phyloP scores from a whole-genome alignment of 495 filamentous ascomycete species.

The Aspergillus diversus region DNA sequence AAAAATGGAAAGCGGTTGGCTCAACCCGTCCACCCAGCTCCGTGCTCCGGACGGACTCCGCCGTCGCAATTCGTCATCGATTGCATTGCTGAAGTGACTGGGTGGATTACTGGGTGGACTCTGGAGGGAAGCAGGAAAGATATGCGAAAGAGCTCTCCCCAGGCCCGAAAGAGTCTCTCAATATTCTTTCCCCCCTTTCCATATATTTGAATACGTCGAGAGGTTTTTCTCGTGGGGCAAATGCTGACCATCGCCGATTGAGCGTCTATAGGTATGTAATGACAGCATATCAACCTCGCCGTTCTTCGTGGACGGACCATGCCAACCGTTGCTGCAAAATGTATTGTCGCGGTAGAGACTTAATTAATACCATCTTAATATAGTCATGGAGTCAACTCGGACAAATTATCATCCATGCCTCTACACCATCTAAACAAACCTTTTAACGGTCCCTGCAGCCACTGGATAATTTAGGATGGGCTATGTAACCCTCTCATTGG shows the following conservation, averaged over 20 bases:
- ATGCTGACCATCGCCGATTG: not conserved
- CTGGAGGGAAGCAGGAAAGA: not conserved
- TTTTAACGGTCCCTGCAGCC: not conserved
- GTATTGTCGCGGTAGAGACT: too few species aligned
- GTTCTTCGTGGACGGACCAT: too few species aligned
- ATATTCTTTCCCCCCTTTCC: not conserved
- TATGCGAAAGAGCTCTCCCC: not conserved
- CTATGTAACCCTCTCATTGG: not conserved
- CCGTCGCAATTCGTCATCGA: not conserved
- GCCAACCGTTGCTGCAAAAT: too few species aligned
- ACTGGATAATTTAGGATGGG: not conserved
- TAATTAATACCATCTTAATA: not conserved
- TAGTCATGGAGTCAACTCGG: not conserved
- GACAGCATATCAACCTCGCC: too few species aligned
- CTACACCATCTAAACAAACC: not conserved
- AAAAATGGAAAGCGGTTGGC: constrained; percentile 3
- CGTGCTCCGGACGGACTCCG: constrained; percentile 8
- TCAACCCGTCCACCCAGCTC: not conserved
- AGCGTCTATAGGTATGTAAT: not conserved
- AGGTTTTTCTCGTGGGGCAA: not conserved
- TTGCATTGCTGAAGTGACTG: not conserved
- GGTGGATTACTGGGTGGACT: too few species aligned
- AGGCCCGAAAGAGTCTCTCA: not conserved
- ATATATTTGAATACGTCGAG: not conserved
- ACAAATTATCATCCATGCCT: not conserved